These are phyloP conservation scores for Fusarium camptoceras DNA, from an alignment of 2,329 filamentous ascomycete species.

Conservation along the genomic window DNA sequence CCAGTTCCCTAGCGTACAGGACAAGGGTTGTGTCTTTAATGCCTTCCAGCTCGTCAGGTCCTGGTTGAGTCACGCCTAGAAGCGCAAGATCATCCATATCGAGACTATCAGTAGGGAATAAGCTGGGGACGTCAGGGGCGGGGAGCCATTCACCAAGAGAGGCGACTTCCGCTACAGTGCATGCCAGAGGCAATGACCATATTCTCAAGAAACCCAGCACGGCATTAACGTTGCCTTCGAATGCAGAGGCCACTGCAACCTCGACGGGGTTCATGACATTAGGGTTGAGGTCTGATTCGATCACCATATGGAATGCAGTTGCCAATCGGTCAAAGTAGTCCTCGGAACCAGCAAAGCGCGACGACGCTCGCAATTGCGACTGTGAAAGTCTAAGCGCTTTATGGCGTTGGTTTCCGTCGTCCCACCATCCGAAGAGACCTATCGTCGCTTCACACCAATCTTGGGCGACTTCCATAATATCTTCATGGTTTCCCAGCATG, in stretches of 20 bases:
- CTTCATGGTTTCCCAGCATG: conserved; percentile 78
- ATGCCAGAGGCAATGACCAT: conserved; percentile 84
- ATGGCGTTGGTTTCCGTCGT: conserved; percentile 72
- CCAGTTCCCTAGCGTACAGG: conserved; percentile 77
- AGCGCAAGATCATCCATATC: conserved; percentile 89
- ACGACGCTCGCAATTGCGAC: conserved; percentile 53
- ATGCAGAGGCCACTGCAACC: conserved; percentile 82
- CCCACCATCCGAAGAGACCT: conserved; percentile 90
- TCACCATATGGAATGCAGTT: conserved; percentile 75
- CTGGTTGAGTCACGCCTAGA: conserved; percentile 72
- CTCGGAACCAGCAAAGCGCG: conserved; percentile 65
- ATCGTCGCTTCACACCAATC: conserved; percentile 94
- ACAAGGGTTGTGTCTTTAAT: conserved; percentile 84
- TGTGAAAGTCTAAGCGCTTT: conserved; percentile 57
- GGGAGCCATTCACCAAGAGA: conserved; percentile 87
- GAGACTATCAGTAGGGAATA: conserved; percentile 72
- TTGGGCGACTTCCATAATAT: conserved; percentile 81
- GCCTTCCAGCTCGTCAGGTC: conserved; percentile 70
- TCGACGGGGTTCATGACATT: conserved; percentile 82
- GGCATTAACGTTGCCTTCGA: conserved; percentile 84
- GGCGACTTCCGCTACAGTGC: conserved; percentile 84
- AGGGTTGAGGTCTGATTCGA: conserved; percentile 78
- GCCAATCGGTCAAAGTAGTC: conserved; percentile 81
- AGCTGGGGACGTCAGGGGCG: conserved; percentile 51
- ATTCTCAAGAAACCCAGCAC: conserved; percentile 78